Evolutionary conservation across 805 yeast species (phyloP).

Genomic region (Dipodascopsis uninucleata): DNA sequence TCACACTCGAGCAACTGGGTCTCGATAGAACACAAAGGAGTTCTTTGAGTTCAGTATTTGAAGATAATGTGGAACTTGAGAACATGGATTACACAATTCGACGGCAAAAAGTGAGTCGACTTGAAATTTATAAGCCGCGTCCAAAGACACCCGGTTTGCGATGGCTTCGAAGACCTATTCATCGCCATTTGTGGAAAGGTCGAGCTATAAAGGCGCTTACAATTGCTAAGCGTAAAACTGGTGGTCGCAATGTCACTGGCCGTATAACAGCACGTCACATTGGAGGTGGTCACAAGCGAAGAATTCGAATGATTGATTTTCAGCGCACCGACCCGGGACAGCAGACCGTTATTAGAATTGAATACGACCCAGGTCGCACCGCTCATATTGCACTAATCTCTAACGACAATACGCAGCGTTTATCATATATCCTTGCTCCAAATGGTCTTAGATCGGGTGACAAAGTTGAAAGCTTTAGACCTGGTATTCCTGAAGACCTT

Average conservation of each 20-base stretch:
- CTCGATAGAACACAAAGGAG: conserved; percentile 7
- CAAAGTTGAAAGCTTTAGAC: conserved; percentile 78
- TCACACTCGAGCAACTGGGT: conserved; percentile 17
- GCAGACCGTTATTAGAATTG: conserved; percentile 80
- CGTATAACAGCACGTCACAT: conserved; percentile 87
- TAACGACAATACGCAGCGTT: conserved; percentile 56
- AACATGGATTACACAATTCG: conserved; percentile 2
- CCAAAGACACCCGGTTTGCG: conserved; percentile 27
- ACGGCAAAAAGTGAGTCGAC: conserved; percentile 3
- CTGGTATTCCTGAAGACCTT: conserved; percentile 77
- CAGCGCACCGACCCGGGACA: conserved; percentile 63
- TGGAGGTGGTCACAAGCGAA: conserved; percentile 94
- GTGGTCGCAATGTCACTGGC: conserved; percentile 90
- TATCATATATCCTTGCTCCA: conserved; percentile 82
- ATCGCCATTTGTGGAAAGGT: conserved; percentile 83
- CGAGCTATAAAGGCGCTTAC: conserved; percentile 76
- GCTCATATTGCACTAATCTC: conserved; percentile 86
- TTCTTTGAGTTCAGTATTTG: neutral
- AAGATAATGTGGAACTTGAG: neutral
- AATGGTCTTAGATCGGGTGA: conserved; percentile 94
- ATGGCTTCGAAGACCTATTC: conserved; percentile 84
- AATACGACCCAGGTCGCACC: conserved; percentile 92
- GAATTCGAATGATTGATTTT: conserved; percentile 80
- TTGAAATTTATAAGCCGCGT: conserved; percentile 19
- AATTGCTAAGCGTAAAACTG: conserved; percentile 60